These are phyloP conservation scores for Neopestalotiopsis sp. DNA, from an alignment of 2,329 filamentous ascomycete genomes.

Conservation along the genomic window DNA sequence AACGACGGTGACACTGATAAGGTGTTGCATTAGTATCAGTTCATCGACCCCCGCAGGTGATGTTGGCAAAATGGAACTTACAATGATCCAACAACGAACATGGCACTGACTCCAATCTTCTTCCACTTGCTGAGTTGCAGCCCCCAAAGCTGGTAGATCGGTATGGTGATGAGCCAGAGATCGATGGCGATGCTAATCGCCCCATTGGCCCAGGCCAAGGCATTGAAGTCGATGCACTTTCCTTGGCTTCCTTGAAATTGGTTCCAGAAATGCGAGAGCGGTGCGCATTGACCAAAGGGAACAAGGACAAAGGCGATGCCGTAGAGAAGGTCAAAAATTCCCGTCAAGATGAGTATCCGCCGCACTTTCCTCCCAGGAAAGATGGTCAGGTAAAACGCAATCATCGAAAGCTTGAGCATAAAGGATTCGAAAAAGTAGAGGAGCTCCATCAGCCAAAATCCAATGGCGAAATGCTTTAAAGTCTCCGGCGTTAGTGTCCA, in stretches of 20 bases:
- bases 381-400: conserved; percentile 37
- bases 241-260: conserved; percentile 41
- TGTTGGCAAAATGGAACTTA: not conserved
- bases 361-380: conserved; percentile 33
- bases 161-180: conserved; percentile 46
- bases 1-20: conserved; percentile 35
- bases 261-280: conserved; percentile 30
- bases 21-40: not conserved
- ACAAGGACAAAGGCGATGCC: conserved; percentile 28
- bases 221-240: conserved; percentile 34
- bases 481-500: conserved; percentile 24
- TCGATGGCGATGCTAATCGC: conserved; percentile 48
- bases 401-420: conserved; percentile 36
- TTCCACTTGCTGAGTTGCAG: conserved; percentile 51
- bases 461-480: conserved; percentile 30
- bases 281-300: conserved; percentile 31
- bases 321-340: conserved; percentile 27
- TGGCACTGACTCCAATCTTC: conserved; percentile 47
- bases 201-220: conserved; percentile 41
- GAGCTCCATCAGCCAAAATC: conserved; percentile 30
- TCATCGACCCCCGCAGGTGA: not conserved
- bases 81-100: conserved; percentile 53
- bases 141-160: conserved; percentile 45
- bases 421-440: conserved; percentile 35
- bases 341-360: conserved; percentile 19